Base-by-base conservation (phyloP, 2,329 filamentous ascomycete genomes). In the Sporothrix brasiliensis region DNA sequence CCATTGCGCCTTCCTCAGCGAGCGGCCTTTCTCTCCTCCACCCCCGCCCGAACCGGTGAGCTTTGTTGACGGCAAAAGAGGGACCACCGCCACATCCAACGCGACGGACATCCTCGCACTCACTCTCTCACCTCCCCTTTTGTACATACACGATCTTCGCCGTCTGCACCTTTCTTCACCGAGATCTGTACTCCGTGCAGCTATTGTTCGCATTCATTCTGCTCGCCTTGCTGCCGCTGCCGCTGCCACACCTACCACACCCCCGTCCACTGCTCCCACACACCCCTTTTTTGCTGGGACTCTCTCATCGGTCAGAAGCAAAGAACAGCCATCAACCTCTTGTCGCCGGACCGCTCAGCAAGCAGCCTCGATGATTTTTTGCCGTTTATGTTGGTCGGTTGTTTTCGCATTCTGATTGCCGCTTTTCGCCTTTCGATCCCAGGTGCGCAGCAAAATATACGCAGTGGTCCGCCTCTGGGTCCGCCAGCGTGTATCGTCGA, bases 41-140 rank as follows among this genome's bases (percentile, higher is more conserved):
- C 49, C 70, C 27, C 70, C 69, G 66, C 56, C 70, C 70, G 66
- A 56, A 71, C 70, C 70, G 70, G 70, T 71, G 70, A 71, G 70
- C 66, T 39, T 47, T 21, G 49, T 39, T 30, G 53, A 50, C 63
- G 53, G 52, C 56, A 52, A 70, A 61, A 50, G 56, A 69, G 68
- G 56, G 47, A 56, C 65, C 65, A 47, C 67, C 27, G 67, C 53
- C 67, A 56, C 66, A 54, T 50, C 47, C 67, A 61, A 69, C 68
- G 34, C 47, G 56, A 27, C 68, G 19, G n/a, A 7, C 60, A 52
- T 68, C 39, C 65, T 71, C 52, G 41, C 41, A 47, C 49, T 30
- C 16, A 14, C 39, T 60, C 49, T 21, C 58, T n/a, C 14, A 27
- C 53, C 50, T 60, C 34, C 63, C 30, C 52, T 54, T 34, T 53